Evolutionary conservation across 176 grass and related monocot genomes (phyloP), one percentile per base, ranked within the genome.

Genomic region (Aegilops umbellulata): DNA sequence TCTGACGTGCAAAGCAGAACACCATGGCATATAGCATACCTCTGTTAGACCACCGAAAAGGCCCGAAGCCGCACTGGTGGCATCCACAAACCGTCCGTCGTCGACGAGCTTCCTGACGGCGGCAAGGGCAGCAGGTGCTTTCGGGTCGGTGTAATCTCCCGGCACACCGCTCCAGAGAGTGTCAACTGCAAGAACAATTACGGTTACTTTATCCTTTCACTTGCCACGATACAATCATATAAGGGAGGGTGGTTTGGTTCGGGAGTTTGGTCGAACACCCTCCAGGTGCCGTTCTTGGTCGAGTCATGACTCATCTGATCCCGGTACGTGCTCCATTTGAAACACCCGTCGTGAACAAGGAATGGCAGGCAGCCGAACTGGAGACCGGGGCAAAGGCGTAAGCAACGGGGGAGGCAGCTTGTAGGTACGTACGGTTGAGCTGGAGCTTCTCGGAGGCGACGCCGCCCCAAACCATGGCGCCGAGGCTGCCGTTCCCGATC

Each of bases 401-500:
- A 8, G 78, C 3, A 57, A 42, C 51, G 47, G 34, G n/a, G 11
- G 24, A 58, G 53, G 53, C 7, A 3, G 32, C n/a, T 58, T n/a
- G n/a, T n/a, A n/a, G 11, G 24, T 7, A 14, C 69, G 67, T 89
- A 97, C 95, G 87, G 84, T 97, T 97, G 55, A 97, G 91, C 44
- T 95, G 95, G 83, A 97, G 83, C 79, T 88, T 95, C 85, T 97
- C 95, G 47, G 85, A 82, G 49, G 55, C 55, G 82, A 95, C 89
- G 66, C 91, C 89, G 60, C 95, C 95, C 95, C 95, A 97, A 16
- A 97, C 80, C 93, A 95, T 88, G 76, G 85, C 93, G 0, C 93
- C 91, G 31, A 97, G 93, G 60, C 83, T 73, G 38, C 93, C 93
- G 34, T 95, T 97, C 27, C 95, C 93, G 87, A 97, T 86, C 8